A percentile compares a stretch with the other conserved stretches of the same genome.
Evolutionary conservation across 2,329 filamentous ascomycete species (phyloP).

Genomic region (Scleromitrula shiraiana): DNA sequence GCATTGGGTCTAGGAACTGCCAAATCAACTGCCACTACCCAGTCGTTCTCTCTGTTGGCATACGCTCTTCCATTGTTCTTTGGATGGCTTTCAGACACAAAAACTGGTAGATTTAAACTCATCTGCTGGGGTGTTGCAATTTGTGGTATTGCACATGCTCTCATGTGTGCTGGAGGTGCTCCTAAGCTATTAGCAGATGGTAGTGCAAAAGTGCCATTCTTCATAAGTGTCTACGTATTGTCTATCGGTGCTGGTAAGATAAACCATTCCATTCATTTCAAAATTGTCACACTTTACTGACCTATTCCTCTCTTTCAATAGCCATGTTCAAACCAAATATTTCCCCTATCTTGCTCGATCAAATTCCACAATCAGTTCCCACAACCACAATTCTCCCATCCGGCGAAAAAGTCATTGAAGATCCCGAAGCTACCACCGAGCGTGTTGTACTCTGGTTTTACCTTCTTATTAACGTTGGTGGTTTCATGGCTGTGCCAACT

Average conservation of each 20-base stretch:
- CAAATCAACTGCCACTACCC: constrained; percentile 42
- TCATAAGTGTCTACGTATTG: constrained; percentile 24
- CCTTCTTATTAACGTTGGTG: constrained; percentile 61
- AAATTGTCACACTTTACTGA: no score
- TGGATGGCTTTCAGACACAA: constrained; percentile 53
- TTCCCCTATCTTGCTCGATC: constrained; percentile 53
- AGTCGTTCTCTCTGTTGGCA: constrained; percentile 45
- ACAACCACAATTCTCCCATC: constrained; percentile 39
- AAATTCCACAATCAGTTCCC: constrained; percentile 37
- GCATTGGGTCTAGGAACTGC: constrained; percentile 51
- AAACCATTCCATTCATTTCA: no score
- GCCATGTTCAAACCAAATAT: constrained; percentile 69
- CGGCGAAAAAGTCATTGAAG: constrained; percentile 52
- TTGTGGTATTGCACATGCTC: constrained; percentile 52
- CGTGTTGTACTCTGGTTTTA: constrained; percentile 48
- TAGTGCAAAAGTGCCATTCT: constrained; percentile 51
- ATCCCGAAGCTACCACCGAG: constrained; percentile 49
- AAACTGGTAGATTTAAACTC: constrained; percentile 57
- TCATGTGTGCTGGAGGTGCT: constrained; percentile 56
- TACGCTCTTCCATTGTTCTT: constrained; percentile 42
- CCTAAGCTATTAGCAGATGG: constrained; percentile 47
- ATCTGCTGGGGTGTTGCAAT: constrained; percentile 42
- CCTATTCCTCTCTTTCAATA: no score
- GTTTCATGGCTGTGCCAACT: constrained; percentile 38
- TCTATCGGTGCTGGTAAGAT: constrained; percentile 31